Base-by-base conservation (phyloP, 192 early-diverging fungal species). In the Backusella luteola region DNA sequence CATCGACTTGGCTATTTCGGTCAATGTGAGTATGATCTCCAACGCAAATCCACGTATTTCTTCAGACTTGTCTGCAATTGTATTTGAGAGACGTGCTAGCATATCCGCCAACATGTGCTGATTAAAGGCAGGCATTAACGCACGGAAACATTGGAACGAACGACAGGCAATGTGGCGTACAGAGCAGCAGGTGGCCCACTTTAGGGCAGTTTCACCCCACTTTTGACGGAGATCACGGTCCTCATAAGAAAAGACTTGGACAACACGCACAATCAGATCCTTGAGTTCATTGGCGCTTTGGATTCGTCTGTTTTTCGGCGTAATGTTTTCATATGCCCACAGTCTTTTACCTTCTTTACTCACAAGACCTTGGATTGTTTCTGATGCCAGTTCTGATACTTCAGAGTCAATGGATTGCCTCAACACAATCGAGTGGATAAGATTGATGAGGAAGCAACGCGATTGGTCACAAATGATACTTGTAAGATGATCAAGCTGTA, bases 151-250 rank as follows among this genome's bases (percentile, higher is more conserved):
- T 74, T 96, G 94, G 73, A 97, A 91, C 0, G 94, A 96, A 14
- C 94, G 84, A 75, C 93, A 94, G 11, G 95, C 96, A n/a, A 95
- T 89, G 80, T 96, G 94, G 2, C 92, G 89, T 12, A 95, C 93
- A 21, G 95, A 89, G 77, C 94, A 96, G 32, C 84, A 86, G 2
- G 93, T 93, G 4, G 93, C 95, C 95, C 94, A 96, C 59, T 87
- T 84, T 17, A 97, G 85, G 0, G 95, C 93, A 5, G 88, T 89
- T 74, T 92, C 90, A 1, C 92, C 94, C 95, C 95, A 96, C 41
- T 83, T 86, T 69, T 91, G 91, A 14, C 87, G 75, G 29, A 91
- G 76, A 23, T 87, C 87, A 7, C 78, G 81, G 34, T 86, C 83
- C 38, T 83, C 85, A 12, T 71, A 73, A 15, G 83, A 77, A 34